Evolutionary conservation across 202 grass and related monocot genomes (phyloP), one percentile per base, ranked within the genome.

Genomic region (Panicum hallii): DNA sequence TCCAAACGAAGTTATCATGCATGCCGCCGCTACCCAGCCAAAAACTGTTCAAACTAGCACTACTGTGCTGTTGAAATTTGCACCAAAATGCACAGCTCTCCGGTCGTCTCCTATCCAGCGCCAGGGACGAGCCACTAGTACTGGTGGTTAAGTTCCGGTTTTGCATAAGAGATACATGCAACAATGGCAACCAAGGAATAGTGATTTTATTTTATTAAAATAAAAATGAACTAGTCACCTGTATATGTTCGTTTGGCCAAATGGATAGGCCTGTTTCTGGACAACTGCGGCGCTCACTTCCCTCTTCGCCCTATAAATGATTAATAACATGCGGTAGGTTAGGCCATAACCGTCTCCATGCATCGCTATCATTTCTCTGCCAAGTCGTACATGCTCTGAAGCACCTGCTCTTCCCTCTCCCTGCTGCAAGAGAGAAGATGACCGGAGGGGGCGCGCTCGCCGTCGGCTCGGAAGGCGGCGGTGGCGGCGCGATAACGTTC

Each of bases 401-500:
- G 12, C 61, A 34, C 12, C 62, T 38, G 7, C 6, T 13, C 13
- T 36, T 13, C 41, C 47, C 12, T 49, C 45, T 34, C n/a, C 0
- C 36, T 38, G 36, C 74, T 28, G 9, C 30, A 19, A 14, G 64
- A 30, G 43, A n/a, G 69, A 62, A 63, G 41, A 43, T 72, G 65
- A 3, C 40, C 15, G 65, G 66, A 52, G 85, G 50, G 32, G 53
- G 79, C 60, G 82, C 63, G 62, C 80, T 84, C 16, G 43, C 53
- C 1, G 85, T 61, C 5, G 64, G 34, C 58, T 3, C 32, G 12
- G 30, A 28, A 62, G 36, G 73, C 12, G 52, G 54, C 9, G 57
- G 43, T 38, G 83, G 85, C 4, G 80, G 79, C 9, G 46, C 50
- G n/a, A 19, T 95, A 8, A 95, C 88, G 9, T 77, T 80, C 17